Conservation (phyloP, 495 filamentous ascomycete species). For the Apiosordaria backusii region DNA sequence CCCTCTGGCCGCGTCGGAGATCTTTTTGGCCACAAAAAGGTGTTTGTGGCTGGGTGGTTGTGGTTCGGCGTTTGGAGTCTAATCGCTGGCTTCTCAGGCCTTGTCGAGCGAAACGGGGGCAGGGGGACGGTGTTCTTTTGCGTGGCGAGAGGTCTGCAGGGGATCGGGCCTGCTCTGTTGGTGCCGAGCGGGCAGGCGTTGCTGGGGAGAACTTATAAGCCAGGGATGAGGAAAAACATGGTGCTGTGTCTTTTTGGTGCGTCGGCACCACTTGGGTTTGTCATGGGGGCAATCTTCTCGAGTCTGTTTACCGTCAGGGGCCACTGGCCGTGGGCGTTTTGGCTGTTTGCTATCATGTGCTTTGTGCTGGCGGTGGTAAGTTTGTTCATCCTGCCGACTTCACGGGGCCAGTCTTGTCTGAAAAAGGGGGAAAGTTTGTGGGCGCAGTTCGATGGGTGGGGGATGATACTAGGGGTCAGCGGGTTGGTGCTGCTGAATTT, state of each 20-base stretch:
- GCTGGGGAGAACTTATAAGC: slow-evolving; percentile 52
- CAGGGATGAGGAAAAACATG: slow-evolving; percentile 54
- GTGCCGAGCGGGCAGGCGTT: slow-evolving; percentile 61
- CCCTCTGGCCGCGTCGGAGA: slow-evolving; percentile 64
- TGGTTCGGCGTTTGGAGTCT: slow-evolving; percentile 66
- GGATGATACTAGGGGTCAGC: slow-evolving; percentile 48
- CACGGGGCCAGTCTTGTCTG: slow-evolving; percentile 17
- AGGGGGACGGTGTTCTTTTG: slow-evolving; percentile 51
- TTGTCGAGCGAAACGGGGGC: slow-evolving; percentile 5
- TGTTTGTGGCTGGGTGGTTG: slow-evolving; percentile 60
- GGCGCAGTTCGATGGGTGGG: slow-evolving; percentile 48
- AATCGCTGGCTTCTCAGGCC: slow-evolving; percentile 52
- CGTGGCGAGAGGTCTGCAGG: slow-evolving; percentile 55
- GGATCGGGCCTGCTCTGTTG: slow-evolving; percentile 58
- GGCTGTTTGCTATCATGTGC: slow-evolving; percentile 49
- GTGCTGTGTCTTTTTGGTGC: slow-evolving; percentile 62
- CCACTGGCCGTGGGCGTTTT: slow-evolving; percentile 67
- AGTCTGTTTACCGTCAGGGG: slow-evolving; percentile 49
- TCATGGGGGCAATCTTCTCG: slow-evolving; percentile 49
- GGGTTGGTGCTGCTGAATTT: slow-evolving; percentile 58
- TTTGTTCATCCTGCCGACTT: slow-evolving; percentile 46
- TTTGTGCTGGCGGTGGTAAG: slow-evolving; percentile 39
- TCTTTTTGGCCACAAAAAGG: slow-evolving; percentile 59
- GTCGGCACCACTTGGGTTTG: slow-evolving; percentile 54
- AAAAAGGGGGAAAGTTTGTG: slow-evolving; percentile 23